Base-by-base conservation (phyloP, 208 protist species). In the Acanthamoeba sp. region DNA sequence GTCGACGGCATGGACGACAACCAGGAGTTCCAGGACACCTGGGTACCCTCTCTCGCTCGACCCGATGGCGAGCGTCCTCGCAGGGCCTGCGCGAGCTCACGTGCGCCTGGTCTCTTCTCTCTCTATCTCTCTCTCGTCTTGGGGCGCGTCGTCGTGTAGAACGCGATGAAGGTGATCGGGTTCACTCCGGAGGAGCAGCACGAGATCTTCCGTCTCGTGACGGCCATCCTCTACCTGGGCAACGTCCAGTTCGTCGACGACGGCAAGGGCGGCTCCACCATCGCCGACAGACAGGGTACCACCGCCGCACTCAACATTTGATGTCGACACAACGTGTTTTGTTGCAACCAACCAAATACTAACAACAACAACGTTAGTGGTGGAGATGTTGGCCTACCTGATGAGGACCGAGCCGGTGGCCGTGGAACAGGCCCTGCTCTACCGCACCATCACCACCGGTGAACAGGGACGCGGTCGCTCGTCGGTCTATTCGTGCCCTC, bases 211-310 rank as follows among this genome's bases (percentile, higher is more conserved):
- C 94, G 97, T 40, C 95, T 98, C 7, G 94, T 99, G 12, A 98
- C 98, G 2, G 97, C 98, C n/a, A 98, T 99, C 64, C 96, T 99
- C 7, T 98, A 99, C 93, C 76, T 99, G 12, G 98, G 98, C 32
- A 98, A 99, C 95, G 94, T 99, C 62, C 84, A 94, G n/a, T 99
- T 99, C 94, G 93, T 96, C 24, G 96, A 97, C n/a, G 90, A 96
- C 50, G 96, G 91, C 27, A 97, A 97, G 42, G 95, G 95, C 52
- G 40, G 73, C 9, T 40, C 91, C 48, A 85, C 66, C 40, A 59
- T 94, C 40, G 66, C 57, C 29, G 71, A 88, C 27, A 66, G 85
- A 34, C 78, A 89, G 91, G 42, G 94, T 95, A 24, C n/a, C n/a
- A n/a, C n/a, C n/a, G n/a, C n/a, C n/a, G n/a, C n/a, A n/a, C n/a